phyloP scores from a whole-genome alignment of 352 stramenopile genomes.

The Thalassiosira livingstoniorum region DNA sequence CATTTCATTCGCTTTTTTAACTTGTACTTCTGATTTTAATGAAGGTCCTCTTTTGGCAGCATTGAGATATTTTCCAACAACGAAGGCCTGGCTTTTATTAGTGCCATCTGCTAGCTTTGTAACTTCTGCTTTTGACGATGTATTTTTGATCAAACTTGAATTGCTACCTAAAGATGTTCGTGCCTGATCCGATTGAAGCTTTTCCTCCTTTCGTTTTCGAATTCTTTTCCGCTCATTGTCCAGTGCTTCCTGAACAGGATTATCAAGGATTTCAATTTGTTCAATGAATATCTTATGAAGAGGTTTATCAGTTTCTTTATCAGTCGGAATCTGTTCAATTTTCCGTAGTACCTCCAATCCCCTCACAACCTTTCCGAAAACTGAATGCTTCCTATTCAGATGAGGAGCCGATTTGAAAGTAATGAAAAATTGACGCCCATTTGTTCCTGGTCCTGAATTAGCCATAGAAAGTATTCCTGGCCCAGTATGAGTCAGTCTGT shows the following conservation, averaged over 20 bases:
- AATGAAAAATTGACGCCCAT: constrained; percentile 99
- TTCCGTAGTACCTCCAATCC: constrained; percentile 91
- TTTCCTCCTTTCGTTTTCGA: constrained; percentile 57
- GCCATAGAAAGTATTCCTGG: constrained; percentile 96
- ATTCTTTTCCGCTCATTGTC: constrained; percentile 74
- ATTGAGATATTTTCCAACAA: constrained; percentile 64
- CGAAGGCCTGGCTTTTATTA: constrained; percentile 23
- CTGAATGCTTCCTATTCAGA: constrained; percentile 97
- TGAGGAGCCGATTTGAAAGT: constrained; percentile 95
- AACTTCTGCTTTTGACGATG: no score
- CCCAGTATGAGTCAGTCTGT: constrained; percentile 91
- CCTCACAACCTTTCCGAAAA: constrained; percentile 95
- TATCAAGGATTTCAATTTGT: constrained; percentile 75
- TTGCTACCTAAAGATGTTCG: background rate
- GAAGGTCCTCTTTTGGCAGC: constrained; percentile 38
- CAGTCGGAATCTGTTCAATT: constrained; percentile 91
- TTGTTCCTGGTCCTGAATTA: constrained; percentile 95
- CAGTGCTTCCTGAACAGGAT: constrained; percentile 74
- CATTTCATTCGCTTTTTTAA: constrained; percentile 14
- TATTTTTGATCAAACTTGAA: no score
- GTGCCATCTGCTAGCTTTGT: constrained; percentile 21
- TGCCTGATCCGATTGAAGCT: constrained; percentile 18
- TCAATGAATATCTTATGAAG: constrained; percentile 74
- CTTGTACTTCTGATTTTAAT: constrained; percentile 32
- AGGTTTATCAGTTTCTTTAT: constrained; percentile 91